Evolutionary conservation across 2,329 filamentous ascomycete species (phyloP).

Genomic region (Colletotrichum kahawae): DNA sequence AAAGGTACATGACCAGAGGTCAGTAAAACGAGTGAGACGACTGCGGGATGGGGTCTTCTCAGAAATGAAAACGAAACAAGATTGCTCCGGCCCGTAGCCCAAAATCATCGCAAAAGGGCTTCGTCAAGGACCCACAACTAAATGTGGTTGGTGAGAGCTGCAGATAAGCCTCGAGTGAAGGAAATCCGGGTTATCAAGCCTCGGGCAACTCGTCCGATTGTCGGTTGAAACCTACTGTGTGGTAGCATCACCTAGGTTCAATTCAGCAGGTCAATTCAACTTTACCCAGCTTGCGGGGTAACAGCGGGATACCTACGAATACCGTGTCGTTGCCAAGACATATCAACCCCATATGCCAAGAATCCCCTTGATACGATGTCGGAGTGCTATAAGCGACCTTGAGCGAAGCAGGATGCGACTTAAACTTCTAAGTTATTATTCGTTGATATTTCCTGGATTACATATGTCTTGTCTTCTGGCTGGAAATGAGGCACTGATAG

Average conservation of each 20-base stretch:
- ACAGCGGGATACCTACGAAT: neutral
- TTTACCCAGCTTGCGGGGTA: neutral
- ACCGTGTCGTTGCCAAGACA: neutral
- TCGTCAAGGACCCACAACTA: too few species aligned
- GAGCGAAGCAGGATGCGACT: neutral
- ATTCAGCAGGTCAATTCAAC: neutral
- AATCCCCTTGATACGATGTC: neutral
- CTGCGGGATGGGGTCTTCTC: too few species aligned
- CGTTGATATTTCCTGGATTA: too few species aligned
- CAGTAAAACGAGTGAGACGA: too few species aligned
- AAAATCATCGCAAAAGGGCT: too few species aligned
- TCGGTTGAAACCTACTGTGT: accelerated
- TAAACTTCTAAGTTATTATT: neutral
- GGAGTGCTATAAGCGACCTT: neutral
- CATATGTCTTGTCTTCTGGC: neutral
- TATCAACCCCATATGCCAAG: neutral
- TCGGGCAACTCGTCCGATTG: too few species aligned
- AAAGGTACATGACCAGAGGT: too few species aligned
- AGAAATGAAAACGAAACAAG: too few species aligned
- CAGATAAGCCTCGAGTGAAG: too few species aligned
- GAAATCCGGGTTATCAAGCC: too few species aligned
- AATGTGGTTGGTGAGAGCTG: too few species aligned
- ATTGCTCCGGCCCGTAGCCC: too few species aligned
- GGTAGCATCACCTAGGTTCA: neutral
- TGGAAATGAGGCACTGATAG: neutral